These are phyloP conservation scores for Anthoceros angustus DNA, from an alignment of 225 moss, liverwort and hornwort species.

Conservation along the genomic window DNA sequence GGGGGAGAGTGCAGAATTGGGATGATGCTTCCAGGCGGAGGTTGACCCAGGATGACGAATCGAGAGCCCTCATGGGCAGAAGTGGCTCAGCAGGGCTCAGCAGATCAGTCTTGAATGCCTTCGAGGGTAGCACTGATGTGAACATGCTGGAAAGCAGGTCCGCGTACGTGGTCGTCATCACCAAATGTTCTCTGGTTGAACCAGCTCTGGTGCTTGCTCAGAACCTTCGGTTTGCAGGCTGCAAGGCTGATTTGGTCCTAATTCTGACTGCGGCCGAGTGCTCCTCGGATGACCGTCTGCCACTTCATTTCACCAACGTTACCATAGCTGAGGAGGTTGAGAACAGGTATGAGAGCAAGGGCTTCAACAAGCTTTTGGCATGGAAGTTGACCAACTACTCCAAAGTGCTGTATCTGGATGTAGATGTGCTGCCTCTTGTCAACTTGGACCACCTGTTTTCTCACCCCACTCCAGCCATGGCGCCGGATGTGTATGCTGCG, in stretches of 20 bases:
- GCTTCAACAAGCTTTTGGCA: conserved; percentile 4
- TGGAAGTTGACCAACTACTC: conserved; percentile 2
- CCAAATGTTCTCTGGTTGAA: neutral
- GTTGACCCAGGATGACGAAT: neutral
- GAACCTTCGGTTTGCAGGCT: neutral
- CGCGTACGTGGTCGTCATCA: neutral
- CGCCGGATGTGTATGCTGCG: conserved; percentile 2
- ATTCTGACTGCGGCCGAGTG: neutral
- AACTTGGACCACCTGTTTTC: neutral
- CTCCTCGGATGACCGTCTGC: neutral
- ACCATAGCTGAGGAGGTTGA: neutral
- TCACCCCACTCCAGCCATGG: neutral
- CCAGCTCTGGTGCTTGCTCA: conserved; percentile 1
- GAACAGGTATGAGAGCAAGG: conserved; percentile 3
- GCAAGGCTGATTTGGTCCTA: neutral
- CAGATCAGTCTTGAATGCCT: neutral
- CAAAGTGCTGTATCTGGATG: neutral
- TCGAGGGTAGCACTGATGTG: neutral
- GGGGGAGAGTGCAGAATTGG: neutral
- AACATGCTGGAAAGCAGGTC: neutral
- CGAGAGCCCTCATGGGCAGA: neutral
- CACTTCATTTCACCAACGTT: neutral
- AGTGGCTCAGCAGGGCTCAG: neutral
- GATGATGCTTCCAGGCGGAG: neutral
- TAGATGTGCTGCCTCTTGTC: neutral